Evolutionary conservation across 768 basidiomycete species (phyloP).

Genomic region (Tylopilus subfusipes): DNA sequence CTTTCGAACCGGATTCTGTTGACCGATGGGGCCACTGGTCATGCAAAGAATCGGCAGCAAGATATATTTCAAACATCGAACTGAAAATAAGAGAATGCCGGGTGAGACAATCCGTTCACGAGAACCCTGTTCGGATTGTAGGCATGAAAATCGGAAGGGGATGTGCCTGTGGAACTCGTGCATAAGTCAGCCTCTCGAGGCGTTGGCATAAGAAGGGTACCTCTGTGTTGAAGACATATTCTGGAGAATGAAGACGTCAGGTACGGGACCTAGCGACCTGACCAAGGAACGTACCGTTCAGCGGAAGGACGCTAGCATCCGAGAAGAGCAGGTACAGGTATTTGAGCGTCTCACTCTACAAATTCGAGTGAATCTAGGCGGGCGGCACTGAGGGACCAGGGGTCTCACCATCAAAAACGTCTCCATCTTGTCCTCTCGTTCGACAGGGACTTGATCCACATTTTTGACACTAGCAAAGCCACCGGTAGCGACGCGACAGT

Average conservation of each 20-base stretch:
- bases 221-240: constrained; percentile 93
- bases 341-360: constrained; percentile 83
- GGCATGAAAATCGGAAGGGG: constrained; percentile 69
- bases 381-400: neutral
- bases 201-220: constrained; percentile 34
- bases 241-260: constrained; percentile 35
- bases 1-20: neutral
- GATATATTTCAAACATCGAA: neutral
- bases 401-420: constrained; percentile 81
- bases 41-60: neutral
- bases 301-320: constrained; percentile 64
- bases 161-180: constrained; percentile 46
- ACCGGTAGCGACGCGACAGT: constrained; percentile 72
- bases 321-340: constrained; percentile 88
- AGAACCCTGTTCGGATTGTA: constrained; percentile 44
- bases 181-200: neutral
- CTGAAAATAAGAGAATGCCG: neutral
- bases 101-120: constrained; percentile 26
- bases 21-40: neutral
- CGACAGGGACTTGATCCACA: constrained; percentile 71
- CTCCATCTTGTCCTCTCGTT: constrained; percentile 88
- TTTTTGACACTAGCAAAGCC: constrained; percentile 84
- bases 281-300: constrained; percentile 55
- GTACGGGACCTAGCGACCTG: neutral
- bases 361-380: neutral